Evolutionary conservation across 192 early-diverging fungal genomes (phyloP), one percentile per base, ranked within the genome.

Genomic region (Gonapodya sp.): DNA sequence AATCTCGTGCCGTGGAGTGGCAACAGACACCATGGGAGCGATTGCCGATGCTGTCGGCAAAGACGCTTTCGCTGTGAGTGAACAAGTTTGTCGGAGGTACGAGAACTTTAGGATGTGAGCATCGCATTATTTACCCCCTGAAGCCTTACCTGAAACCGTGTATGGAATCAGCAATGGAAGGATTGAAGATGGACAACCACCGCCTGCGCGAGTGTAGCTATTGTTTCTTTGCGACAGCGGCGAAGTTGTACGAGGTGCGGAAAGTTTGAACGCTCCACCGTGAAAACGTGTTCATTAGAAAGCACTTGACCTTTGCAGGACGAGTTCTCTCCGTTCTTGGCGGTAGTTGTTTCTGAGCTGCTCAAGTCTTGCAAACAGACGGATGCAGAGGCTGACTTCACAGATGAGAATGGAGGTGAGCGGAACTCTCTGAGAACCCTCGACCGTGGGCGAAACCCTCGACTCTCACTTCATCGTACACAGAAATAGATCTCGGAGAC

Each of bases 31-130:
- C 32, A 88, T 93, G 75, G 94, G 93, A 73, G 91, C 95, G 31
- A 88, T 97, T 81, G 95, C 96, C 34, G 93, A 94, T 82, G 94
- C 95, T 18, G 93, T 95, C 33, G 96, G 96, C 73, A 90, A 90
- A 35, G 94, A 95, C 1, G 85, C 89, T 31, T 96, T 96, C 87
- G 46, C 46, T 64, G 46, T 64, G 24, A 64, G 46, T 8, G 46
- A 16, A n/a, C n/a, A n/a, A n/a, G n/a, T n/a, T n/a, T n/a, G n/a
- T n/a, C n/a, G n/a, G n/a, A n/a, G n/a, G n/a, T n/a, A n/a, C n/a
- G n/a, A n/a, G n/a, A n/a, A n/a, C n/a, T n/a, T n/a, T n/a, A n/a
- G n/a, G n/a, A n/a, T n/a, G n/a, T n/a, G n/a, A n/a, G n/a, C n/a
- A n/a, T n/a, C n/a, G n/a, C n/a, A n/a, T n/a, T n/a, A n/a, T n/a